Evolutionary conservation across 495 filamentous ascomycete genomes (phyloP).

Genomic region (Bryoglossum gracile): DNA sequence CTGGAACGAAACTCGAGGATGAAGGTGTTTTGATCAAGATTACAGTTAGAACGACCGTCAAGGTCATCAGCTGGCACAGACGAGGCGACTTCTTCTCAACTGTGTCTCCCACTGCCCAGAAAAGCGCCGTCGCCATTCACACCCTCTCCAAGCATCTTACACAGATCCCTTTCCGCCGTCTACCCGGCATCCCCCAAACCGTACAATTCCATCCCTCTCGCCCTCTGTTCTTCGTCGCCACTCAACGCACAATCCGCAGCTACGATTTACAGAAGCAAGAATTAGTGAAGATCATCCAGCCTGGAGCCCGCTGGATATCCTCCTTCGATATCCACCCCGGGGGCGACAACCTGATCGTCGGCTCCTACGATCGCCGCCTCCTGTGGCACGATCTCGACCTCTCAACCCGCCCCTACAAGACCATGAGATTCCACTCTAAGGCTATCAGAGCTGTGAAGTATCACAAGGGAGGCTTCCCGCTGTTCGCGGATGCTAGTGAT

Average conservation of each 20-base stretch:
- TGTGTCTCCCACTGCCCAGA: conserved; percentile 70
- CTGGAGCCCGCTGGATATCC: conserved; percentile 91
- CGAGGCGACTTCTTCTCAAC: conserved; percentile 92
- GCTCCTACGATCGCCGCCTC: conserved; percentile 86
- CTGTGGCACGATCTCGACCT: conserved; percentile 97
- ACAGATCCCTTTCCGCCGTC: conserved; percentile 88
- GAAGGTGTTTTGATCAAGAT: conserved; percentile 69
- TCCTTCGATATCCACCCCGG: conserved; percentile 87
- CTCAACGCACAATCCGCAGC: conserved; percentile 80
- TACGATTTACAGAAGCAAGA: conserved; percentile 89
- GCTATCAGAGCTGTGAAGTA: conserved; percentile 83
- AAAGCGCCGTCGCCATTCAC: conserved; percentile 88
- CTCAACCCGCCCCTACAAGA: conserved; percentile 85
- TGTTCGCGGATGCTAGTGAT: conserved; percentile 90
- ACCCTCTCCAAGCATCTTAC: conserved; percentile 90
- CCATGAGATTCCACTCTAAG: conserved; percentile 84
- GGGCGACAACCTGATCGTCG: conserved; percentile 88
- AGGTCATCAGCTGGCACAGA: conserved; percentile 91
- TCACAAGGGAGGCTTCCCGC: conserved; percentile 74
- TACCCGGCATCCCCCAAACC: conserved; percentile 75
- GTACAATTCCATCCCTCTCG: conserved; percentile 90
- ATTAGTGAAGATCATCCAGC: conserved; percentile 82
- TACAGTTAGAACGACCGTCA: conserved; percentile 74
- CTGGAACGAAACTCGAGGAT: conserved; percentile 62
- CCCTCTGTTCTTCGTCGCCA: conserved; percentile 92